Conservation (phyloP, 208 protist species). For the Acanthamoeba lenticulata region DNA sequence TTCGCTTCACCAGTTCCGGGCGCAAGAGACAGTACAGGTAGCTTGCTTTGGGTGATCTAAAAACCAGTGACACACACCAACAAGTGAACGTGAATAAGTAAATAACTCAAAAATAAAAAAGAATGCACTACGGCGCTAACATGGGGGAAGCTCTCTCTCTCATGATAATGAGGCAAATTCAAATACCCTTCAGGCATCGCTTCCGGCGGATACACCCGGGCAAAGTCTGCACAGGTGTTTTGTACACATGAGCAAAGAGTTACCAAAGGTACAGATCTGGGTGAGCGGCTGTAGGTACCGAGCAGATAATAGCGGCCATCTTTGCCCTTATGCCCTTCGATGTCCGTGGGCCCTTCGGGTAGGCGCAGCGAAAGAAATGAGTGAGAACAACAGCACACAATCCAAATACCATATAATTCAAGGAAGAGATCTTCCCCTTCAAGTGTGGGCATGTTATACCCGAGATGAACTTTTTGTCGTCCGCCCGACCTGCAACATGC, state of each 20-base stretch:
- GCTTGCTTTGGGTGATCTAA: slow-evolving; percentile 15
- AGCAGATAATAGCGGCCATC: slow-evolving; percentile 61
- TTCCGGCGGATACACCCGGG: slow-evolving; percentile 16
- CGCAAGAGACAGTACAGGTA: slow-evolving; percentile 43
- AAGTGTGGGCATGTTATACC: background rate
- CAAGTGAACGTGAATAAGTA: background rate
- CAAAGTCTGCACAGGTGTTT: background rate
- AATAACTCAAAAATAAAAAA: too few relatives aligned
- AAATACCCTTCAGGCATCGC: slow-evolving; percentile 26
- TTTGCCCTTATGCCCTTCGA: slow-evolving; percentile 34
- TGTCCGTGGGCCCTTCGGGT: slow-evolving; percentile 2
- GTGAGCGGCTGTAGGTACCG: background rate
- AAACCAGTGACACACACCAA: too few relatives aligned
- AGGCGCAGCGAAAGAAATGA: background rate
- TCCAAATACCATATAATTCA: too few relatives aligned
- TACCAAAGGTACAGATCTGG: background rate
- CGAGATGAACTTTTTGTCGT: slow-evolving; percentile 25
- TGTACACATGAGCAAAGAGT: background rate
- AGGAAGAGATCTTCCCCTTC: background rate
- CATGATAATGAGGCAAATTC: too few relatives aligned
- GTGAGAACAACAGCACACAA: background rate
- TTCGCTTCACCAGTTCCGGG: slow-evolving; percentile 13
- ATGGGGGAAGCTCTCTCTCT: too few relatives aligned
- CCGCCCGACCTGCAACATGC: background rate
- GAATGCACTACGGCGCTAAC: too few relatives aligned